Conservation (phyloP, 306 rosid species). For the Hippophae tibetana region DNA sequence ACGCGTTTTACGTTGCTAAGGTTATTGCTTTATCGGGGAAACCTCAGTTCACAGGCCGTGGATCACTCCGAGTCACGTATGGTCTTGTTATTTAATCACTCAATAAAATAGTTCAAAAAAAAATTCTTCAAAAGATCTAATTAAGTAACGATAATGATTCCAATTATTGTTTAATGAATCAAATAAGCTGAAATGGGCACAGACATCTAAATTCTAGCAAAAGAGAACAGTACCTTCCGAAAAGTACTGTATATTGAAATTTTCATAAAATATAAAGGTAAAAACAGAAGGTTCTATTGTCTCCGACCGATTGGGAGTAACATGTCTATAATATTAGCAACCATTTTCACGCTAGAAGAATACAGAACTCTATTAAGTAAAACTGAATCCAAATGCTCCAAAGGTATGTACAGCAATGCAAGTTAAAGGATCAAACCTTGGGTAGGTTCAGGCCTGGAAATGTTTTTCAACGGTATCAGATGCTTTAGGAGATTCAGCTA, state of each 20-base stretch:
- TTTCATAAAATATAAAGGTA: slow-evolving; percentile 18
- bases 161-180: no score
- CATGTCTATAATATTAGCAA: slow-evolving; percentile 27
- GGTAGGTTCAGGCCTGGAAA: slow-evolving; percentile 63
- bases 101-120: no score
- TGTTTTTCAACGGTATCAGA: slow-evolving; percentile 43
- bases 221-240: not conserved
- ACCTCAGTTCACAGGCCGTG: no score
- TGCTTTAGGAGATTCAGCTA: slow-evolving; percentile 59
- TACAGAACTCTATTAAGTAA: slow-evolving; percentile 18
- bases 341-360: slow-evolving; percentile 23
- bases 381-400: slow-evolving; percentile 24
- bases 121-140: no score
- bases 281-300: slow-evolving; percentile 21
- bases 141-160: no score
- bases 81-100: no score
- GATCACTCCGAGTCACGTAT: no score
- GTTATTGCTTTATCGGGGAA: no score
- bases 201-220: slow-evolving; percentile 9
- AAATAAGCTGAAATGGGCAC: no score
- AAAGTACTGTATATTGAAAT: slow-evolving; percentile 23
- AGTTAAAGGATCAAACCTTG: slow-evolving; percentile 77
- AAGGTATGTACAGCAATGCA: slow-evolving; percentile 37
- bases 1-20: no score
- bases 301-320: slow-evolving; percentile 15